phyloP scores from a whole-genome alignment of 495 filamentous ascomycete genomes.

The Hypoxylon intermedium region DNA sequence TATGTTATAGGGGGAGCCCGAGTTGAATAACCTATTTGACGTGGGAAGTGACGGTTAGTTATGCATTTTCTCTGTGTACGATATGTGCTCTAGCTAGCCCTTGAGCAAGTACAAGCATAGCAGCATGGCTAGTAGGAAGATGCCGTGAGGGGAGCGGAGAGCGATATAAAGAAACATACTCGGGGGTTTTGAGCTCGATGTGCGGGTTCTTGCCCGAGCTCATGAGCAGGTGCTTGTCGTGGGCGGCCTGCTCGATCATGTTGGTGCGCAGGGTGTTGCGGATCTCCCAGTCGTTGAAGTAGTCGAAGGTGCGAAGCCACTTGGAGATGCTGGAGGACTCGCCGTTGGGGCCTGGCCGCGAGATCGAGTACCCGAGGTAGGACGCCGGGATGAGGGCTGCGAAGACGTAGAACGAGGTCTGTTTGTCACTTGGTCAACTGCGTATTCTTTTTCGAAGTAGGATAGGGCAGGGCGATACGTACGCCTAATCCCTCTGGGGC shows the following conservation, averaged over 20 bases:
- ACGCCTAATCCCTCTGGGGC: constrained; percentile 56
- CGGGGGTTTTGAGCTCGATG: constrained; percentile 54
- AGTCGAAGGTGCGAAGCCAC: constrained; percentile 44
- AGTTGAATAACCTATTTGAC: constrained; percentile 50
- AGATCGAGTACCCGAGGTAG: constrained; percentile 48
- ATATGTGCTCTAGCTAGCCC: neutral
- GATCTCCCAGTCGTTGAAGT: constrained; percentile 50
- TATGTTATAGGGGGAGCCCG: constrained; percentile 53
- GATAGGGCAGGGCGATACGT: constrained; percentile 32
- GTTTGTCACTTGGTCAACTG: too few relatives aligned
- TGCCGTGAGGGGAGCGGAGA: neutral
- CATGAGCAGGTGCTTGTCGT: constrained; percentile 55
- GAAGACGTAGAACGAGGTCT: constrained; percentile 52
- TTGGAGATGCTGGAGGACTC: constrained; percentile 44
- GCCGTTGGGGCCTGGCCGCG: constrained; percentile 53
- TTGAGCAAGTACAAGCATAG: too few relatives aligned
- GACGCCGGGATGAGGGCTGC: constrained; percentile 43
- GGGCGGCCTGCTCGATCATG: constrained; percentile 55
- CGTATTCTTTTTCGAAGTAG: too few relatives aligned
- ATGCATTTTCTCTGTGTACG: too few relatives aligned
- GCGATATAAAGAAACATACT: constrained; percentile 47
- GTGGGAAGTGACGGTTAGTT: constrained; percentile 24
- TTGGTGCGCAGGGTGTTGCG: constrained; percentile 51
- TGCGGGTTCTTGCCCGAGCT: constrained; percentile 42
- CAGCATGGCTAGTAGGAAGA: neutral